Evolutionary conservation across 352 stramenopile genomes (phyloP).

Genomic region (Globisporangium acanthophoron): DNA sequence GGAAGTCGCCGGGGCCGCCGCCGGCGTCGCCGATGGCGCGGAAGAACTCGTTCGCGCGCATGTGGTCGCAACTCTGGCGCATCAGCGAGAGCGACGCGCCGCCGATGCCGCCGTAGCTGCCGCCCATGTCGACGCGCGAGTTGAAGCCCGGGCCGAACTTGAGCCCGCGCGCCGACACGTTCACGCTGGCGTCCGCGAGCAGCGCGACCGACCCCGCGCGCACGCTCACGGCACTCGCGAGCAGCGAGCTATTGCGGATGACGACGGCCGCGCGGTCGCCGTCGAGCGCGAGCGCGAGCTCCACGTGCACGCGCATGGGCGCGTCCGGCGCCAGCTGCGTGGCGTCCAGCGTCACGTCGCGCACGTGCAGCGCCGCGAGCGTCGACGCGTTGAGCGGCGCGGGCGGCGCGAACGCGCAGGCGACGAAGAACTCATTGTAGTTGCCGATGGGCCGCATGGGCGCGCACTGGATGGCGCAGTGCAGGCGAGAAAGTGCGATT

Average conservation of each 20-base stretch:
- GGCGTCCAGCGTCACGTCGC: conserved; percentile 38
- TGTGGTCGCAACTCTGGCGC: conserved; percentile 39
- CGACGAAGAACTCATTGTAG: conserved; percentile 83
- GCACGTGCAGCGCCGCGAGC: conserved; percentile 34
- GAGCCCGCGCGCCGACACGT: conserved; percentile 55
- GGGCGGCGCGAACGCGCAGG: conserved; percentile 45
- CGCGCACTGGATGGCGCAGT: conserved; percentile 35
- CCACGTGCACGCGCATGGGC: conserved; percentile 50
- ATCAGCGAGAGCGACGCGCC: conserved; percentile 49
- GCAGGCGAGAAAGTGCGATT: not conserved
- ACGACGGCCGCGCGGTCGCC: conserved; percentile 18
- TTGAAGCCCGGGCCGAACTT: conserved; percentile 84
- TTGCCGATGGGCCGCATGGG: conserved; percentile 54
- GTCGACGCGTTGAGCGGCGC: conserved; percentile 13
- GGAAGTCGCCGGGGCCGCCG: conserved; percentile 54
- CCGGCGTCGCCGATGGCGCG: conserved; percentile 56
- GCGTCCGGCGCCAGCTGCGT: conserved; percentile 26
- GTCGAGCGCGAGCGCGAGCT: conserved; percentile 47
- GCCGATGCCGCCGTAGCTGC: conserved; percentile 70
- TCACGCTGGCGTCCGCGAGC: conserved; percentile 36
- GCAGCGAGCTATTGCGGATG: conserved; percentile 46
- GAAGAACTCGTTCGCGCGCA: conserved; percentile 56
- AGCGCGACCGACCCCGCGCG: conserved; percentile 33
- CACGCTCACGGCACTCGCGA: conserved; percentile 61
- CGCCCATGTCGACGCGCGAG: conserved; percentile 54